These are phyloP conservation scores for Calonectria pseudoreteaudii DNA, from an alignment of 2,329 filamentous ascomycete species.

Conservation along the genomic window DNA sequence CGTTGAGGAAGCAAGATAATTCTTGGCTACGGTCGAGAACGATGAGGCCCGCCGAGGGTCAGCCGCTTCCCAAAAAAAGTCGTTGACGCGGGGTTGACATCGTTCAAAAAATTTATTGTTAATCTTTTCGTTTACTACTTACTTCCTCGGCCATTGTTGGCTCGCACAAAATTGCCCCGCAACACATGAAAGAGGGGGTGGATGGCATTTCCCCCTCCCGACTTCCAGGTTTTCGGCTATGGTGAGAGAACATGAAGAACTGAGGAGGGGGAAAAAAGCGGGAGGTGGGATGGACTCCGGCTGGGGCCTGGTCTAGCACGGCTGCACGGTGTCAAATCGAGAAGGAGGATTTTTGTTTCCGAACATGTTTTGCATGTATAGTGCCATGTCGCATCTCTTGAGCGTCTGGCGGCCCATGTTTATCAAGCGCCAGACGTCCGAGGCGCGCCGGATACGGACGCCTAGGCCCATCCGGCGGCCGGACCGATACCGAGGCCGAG, in stretches of 20 bases:
- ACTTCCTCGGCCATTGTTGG: conserved; percentile 8
- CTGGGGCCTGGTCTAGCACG: background rate
- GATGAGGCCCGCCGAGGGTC: background rate
- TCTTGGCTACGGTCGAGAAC: background rate
- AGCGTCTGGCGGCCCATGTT: background rate
- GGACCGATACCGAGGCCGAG: conserved; percentile 23
- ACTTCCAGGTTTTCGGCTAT: background rate
- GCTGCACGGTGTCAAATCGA: background rate
- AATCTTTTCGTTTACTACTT: no score
- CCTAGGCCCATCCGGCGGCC: conserved; percentile 15
- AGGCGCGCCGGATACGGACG: conserved; percentile 24
- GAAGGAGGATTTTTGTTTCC: background rate
- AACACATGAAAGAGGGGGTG: conserved; percentile 1
- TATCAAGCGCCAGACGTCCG: conserved; percentile 4
- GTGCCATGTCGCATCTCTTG: background rate
- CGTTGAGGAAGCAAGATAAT: conserved; percentile 1
- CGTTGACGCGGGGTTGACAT: conserved; percentile 1
- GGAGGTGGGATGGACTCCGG: background rate
- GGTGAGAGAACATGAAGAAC: background rate
- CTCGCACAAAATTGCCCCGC: background rate
- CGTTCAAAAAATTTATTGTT: no score
- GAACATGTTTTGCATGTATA: background rate
- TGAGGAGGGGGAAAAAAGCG: background rate
- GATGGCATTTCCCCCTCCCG: background rate
- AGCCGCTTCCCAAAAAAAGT: background rate